Conservation (phyloP, 768 basidiomycete genomes). For the Asterophora parasitica region DNA sequence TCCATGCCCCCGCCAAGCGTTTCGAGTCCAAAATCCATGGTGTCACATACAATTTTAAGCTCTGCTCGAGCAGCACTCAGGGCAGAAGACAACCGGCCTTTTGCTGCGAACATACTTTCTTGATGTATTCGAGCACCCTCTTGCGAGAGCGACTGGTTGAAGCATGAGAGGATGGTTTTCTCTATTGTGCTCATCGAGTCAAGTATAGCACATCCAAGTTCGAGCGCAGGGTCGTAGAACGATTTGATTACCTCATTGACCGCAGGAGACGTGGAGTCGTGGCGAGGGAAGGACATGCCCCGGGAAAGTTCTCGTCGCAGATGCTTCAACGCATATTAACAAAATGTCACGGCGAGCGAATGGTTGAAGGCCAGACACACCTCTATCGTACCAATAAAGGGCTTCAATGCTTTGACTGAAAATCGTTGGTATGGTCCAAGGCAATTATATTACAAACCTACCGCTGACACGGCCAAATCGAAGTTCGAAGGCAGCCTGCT, state of each 20-base stretch:
- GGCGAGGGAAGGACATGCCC: constrained; percentile 27
- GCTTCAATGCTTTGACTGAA: constrained; percentile 37
- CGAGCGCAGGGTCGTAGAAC: constrained; percentile 24
- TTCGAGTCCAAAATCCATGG: constrained; percentile 22
- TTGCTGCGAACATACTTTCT: constrained; percentile 12
- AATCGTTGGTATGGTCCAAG: constrained; percentile 4
- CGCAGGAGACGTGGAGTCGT: constrained; percentile 1
- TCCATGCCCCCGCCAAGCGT: constrained; percentile 15
- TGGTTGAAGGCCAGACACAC: constrained; percentile 2
- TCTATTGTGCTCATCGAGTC: constrained; percentile 31
- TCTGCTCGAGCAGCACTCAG: constrained; percentile 24
- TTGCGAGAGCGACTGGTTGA: constrained; percentile 14
- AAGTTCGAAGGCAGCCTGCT: constrained; percentile 42
- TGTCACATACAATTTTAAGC: constrained; percentile 29
- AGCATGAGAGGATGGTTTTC: constrained; percentile 25
- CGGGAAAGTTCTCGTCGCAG: constrained; percentile 40
- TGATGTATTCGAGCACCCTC: constrained; percentile 10
- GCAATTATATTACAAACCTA: constrained; percentile 18
- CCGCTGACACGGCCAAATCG: constrained; percentile 39
- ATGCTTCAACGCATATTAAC: constrained; percentile 20
- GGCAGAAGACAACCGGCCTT: constrained; percentile 18
- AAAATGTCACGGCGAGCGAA: not conserved
- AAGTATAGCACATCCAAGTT: constrained; percentile 31
- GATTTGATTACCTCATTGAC: constrained; percentile 13
- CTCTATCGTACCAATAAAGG: constrained; percentile 39